A percentile compares a stretch with the other conserved stretches of the same genome.
These are phyloP conservation scores for Leccinum barrowsii DNA, from an alignment of 768 basidiomycete species.

Conservation along the genomic window DNA sequence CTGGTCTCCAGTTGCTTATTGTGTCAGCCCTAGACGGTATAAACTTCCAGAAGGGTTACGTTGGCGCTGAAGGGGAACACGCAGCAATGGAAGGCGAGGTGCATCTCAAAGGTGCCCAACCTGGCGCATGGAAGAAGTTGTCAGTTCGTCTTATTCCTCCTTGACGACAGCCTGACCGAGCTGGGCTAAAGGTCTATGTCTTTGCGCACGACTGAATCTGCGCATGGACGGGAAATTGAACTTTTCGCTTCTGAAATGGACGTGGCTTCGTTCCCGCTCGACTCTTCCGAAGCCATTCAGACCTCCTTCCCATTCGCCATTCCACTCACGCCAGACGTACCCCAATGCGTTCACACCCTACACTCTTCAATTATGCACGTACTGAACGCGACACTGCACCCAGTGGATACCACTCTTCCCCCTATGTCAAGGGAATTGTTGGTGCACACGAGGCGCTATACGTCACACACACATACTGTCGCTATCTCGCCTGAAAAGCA, in stretches of 20 bases:
- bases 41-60: constrained; percentile 81
- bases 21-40: constrained; percentile 65
- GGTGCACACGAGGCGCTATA: constrained; percentile 75
- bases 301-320: constrained; percentile 77
- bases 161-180: constrained; percentile 12
- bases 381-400: constrained; percentile 64
- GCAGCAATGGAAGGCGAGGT: constrained; percentile 87
- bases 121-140: constrained; percentile 63
- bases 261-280: constrained; percentile 45
- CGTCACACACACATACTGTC: constrained; percentile 57
- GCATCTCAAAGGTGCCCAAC: constrained; percentile 70
- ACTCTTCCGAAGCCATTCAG: constrained; percentile 43
- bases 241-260: constrained; percentile 55
- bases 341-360: constrained; percentile 76
- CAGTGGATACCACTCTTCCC: constrained; percentile 37
- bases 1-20: constrained; percentile 65
- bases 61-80: constrained; percentile 79
- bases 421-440: constrained; percentile 52
- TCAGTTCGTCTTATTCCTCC: constrained; percentile 40
- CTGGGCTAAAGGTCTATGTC: constrained; percentile 51
- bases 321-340: constrained; percentile 73
- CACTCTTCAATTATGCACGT: constrained; percentile 70
- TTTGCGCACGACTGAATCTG: constrained; percentile 63
- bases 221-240: constrained; percentile 61
- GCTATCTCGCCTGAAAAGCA: constrained; percentile 58